These are phyloP conservation scores for Mycena chlorophos DNA, from an alignment of 768 basidiomycete species.

Conservation along the genomic window DNA sequence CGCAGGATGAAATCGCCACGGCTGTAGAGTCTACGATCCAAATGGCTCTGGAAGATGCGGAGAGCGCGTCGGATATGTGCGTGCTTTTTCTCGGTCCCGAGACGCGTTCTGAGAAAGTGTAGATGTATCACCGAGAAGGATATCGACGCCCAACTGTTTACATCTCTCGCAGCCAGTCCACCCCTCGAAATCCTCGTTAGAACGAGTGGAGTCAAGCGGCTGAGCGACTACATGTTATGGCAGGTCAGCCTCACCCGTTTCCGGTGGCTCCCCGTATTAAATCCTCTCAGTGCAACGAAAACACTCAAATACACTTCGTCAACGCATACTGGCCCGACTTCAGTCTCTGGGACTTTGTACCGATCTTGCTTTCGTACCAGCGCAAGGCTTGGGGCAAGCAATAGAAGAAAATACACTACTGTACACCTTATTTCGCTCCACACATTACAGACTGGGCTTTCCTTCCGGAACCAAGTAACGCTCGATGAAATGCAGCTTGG, in stretches of 20 bases:
- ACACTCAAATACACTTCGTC: constrained; percentile 86
- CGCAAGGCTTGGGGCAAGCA: constrained; percentile 59
- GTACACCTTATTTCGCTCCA: not conserved
- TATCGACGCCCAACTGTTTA: constrained; percentile 68
- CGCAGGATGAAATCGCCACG: constrained; percentile 86
- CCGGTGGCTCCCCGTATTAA: not conserved
- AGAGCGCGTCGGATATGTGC: not conserved
- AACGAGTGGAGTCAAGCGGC: constrained; percentile 85
- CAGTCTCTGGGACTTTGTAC: constrained; percentile 81
- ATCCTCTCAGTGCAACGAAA: constrained; percentile 64
- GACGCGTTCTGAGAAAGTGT: not conserved
- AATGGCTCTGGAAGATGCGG: constrained; percentile 34
- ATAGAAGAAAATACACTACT: no score
- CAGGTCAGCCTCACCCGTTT: constrained; percentile 61
- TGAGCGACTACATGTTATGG: constrained; percentile 94
- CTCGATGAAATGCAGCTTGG: constrained; percentile 40
- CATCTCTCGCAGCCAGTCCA: constrained; percentile 62
- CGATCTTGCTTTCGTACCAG: constrained; percentile 87
- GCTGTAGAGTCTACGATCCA: constrained; percentile 62
- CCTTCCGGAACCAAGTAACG: constrained; percentile 26
- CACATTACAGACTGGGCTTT: no score
- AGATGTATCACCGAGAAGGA: constrained; percentile 58
- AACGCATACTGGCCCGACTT: constrained; percentile 92
- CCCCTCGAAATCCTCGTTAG: constrained; percentile 89
- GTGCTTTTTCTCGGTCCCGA: constrained; percentile 11